These are phyloP conservation scores for Elaeis oleifera DNA, from an alignment of 202 grass and related monocot species.

Conservation along the genomic window DNA sequence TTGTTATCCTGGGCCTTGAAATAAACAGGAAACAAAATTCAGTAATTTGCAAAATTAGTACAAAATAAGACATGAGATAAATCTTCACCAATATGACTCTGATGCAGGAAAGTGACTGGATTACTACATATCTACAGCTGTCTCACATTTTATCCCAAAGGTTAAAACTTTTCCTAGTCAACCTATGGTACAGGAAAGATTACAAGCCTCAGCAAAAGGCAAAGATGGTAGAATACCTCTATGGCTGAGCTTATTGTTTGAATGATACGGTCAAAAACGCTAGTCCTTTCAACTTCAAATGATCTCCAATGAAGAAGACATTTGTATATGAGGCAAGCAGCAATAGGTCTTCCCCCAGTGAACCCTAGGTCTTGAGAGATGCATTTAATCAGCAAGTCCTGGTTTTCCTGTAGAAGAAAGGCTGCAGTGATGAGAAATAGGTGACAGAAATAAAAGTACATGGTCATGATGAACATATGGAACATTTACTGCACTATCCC, in stretches of 20 bases:
- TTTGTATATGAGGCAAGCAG: conserved; percentile 90
- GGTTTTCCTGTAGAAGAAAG: conserved; percentile 75
- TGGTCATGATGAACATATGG: no score
- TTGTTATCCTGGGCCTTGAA: conserved; percentile 68
- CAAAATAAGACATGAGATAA: no score
- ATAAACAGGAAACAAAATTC: conserved; percentile 15
- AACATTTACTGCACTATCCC: no score
- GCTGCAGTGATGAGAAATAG: neutral
- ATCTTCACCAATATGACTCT: no score
- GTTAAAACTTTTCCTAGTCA: no score
- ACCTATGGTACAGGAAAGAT: neutral
- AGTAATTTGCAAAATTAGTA: no score
- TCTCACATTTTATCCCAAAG: no score
- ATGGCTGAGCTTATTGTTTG: conserved; percentile 89
- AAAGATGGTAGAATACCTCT: conserved; percentile 43
- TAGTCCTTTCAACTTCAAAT: conserved; percentile 98
- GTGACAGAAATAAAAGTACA: no score
- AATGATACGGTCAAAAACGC: conserved; percentile 89
- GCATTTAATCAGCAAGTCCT: conserved; percentile 86
- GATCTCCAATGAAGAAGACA: conserved; percentile 99
- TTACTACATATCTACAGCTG: no score
- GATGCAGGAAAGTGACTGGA: no score
- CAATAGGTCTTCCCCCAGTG: conserved; percentile 72
- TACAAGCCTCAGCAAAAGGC: neutral
- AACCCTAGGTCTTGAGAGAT: conserved; percentile 98